phyloP scores from a whole-genome alignment of 768 basidiomycete genomes.

The Gloeopeniophorella convolvens region DNA sequence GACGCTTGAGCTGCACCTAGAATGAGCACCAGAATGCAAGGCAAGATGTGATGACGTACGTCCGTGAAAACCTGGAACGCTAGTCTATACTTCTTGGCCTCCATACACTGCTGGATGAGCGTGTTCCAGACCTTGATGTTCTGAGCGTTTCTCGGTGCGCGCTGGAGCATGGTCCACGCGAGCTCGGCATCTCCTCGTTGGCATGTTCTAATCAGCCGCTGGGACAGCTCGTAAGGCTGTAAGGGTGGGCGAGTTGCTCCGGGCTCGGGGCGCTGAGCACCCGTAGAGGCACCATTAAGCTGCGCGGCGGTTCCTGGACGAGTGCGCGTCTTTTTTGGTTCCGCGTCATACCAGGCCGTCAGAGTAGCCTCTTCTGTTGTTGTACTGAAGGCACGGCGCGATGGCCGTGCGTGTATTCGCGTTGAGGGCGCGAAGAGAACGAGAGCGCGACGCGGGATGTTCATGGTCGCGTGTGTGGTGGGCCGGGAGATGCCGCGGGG shows the following conservation, averaged over 20 bases:
- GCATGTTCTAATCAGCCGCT: constrained; percentile 52
- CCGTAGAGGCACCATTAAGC: background rate
- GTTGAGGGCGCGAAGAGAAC: background rate
- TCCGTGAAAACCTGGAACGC: constrained; percentile 64
- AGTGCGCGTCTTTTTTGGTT: no score
- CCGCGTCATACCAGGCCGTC: no score
- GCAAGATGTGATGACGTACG: constrained; percentile 33
- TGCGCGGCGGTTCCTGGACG: background rate
- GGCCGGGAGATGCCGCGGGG: background rate
- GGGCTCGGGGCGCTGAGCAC: background rate
- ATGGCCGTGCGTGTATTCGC: no score
- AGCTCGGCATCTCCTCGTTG: constrained; percentile 48
- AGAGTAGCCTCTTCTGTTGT: no score
- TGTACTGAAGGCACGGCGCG: no score
- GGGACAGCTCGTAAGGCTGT: constrained; percentile 56
- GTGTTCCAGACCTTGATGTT: constrained; percentile 78
- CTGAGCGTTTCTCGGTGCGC: constrained; percentile 64
- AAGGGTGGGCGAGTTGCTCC: constrained; percentile 24
- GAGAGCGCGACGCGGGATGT: background rate
- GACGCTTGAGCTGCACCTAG: constrained; percentile 67
- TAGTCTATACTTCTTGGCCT: constrained; percentile 48
- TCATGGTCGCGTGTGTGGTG: background rate
- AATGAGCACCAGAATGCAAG: background rate
- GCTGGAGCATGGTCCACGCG: constrained; percentile 62
- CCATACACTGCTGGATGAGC: constrained; percentile 59